Evolutionary conservation across 164 flowering plant genomes (phyloP).

Genomic region (Paratinospora sagittata): DNA sequence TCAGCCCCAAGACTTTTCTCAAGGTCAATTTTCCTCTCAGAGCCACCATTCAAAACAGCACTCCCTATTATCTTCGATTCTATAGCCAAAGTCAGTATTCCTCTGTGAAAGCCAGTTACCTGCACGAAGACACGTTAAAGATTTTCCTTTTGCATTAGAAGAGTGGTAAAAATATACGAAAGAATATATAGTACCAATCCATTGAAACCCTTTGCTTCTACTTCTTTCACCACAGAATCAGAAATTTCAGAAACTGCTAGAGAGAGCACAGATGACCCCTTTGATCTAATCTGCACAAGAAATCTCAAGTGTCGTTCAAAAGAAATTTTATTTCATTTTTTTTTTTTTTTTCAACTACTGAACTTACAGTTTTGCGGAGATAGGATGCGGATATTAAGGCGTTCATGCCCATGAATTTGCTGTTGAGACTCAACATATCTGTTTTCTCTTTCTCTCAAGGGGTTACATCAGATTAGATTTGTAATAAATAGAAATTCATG

Average conservation of each 20-base stretch:
- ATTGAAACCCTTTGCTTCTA: conserved; percentile 78
- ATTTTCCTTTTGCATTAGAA: too few species aligned
- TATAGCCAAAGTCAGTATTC: conserved; percentile 82
- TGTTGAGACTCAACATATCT: conserved; percentile 82
- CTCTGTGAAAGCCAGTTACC: conserved; percentile 92
- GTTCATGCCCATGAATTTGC: conserved; percentile 61
- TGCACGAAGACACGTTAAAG: conserved; percentile 12
- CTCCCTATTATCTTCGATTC: conserved; percentile 76
- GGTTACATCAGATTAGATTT: neutral
- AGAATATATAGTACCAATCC: conserved; percentile 58
- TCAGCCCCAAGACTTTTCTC: conserved; percentile 77
- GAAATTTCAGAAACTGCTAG: conserved; percentile 86
- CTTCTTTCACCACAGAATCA: conserved; percentile 81
- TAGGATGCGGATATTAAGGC: conserved; percentile 86
- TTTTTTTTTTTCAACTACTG: neutral
- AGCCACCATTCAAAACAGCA: conserved; percentile 91
- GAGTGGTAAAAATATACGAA: too few species aligned
- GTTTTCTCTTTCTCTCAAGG: neutral
- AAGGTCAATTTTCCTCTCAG: conserved; percentile 79
- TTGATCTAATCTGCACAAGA: conserved; percentile 61
- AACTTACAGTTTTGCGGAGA: conserved; percentile 77
- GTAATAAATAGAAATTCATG: neutral
- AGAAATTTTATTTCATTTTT: neutral
- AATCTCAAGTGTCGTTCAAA: neutral
- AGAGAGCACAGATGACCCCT: conserved; percentile 83